These are phyloP conservation scores for Salix exigua DNA, from an alignment of 345 rosid genomes.

Conservation along the genomic window DNA sequence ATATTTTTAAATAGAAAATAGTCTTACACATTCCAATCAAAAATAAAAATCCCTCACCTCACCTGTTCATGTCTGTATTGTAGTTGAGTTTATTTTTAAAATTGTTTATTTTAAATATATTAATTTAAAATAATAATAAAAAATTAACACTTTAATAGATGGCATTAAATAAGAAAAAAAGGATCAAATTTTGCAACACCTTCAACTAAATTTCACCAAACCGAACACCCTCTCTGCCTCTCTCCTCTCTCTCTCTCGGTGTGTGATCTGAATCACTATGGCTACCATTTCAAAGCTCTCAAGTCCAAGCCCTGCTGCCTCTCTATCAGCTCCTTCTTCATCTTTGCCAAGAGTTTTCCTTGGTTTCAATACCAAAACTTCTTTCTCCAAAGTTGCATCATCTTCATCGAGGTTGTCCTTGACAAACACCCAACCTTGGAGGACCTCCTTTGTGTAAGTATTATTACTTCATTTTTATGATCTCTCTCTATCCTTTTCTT, in stretches of 20 bases:
- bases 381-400: constrained; percentile 42
- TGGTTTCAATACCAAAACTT: constrained; percentile 24
- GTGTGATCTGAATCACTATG: constrained; percentile 32
- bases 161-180: no score
- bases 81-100: no score
- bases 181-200: not conserved
- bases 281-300: constrained; percentile 81
- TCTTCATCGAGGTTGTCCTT: constrained; percentile 42
- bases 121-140: no score
- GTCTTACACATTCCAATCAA: no score
- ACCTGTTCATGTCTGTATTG: no score
- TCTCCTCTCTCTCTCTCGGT: not conserved
- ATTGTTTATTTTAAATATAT: no score
- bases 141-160: no score
- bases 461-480: not conserved
- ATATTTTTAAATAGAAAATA: no score
- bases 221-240: no score
- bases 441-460: constrained; percentile 55
- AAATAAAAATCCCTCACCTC: no score
- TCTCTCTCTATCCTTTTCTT: not conserved
- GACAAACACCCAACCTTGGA: constrained; percentile 24
- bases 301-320: constrained; percentile 33
- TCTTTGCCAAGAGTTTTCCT: constrained; percentile 33
- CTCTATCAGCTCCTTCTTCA: constrained; percentile 29
- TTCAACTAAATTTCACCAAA: not conserved